A percentile compares a stretch with the other conserved stretches of the same genome.
Conservation (phyloP, 1,284 basidiomycete genomes). For the Sporisorium iseilematis-ciliati region DNA sequence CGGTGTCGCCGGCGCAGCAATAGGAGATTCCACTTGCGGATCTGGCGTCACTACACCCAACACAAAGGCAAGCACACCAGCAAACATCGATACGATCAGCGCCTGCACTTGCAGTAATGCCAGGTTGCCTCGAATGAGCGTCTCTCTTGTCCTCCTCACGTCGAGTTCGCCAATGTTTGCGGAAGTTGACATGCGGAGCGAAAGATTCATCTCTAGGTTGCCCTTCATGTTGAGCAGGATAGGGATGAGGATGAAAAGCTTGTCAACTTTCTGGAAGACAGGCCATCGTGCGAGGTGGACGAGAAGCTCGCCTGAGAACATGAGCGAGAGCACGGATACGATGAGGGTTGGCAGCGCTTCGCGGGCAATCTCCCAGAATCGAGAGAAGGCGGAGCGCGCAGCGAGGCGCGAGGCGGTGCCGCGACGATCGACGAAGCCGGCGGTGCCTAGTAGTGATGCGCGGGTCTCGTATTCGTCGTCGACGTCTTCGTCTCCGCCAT, state of each 20-base stretch:
- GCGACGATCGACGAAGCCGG: conserved; percentile 47
- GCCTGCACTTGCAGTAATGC: conserved; percentile 93
- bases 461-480: conserved; percentile 47
- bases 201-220: conserved; percentile 91
- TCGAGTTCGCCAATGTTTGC: conserved; percentile 89
- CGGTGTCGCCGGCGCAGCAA: conserved; percentile 14
- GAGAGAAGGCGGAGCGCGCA: conserved; percentile 32
- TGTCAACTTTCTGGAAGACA: conserved; percentile 86
- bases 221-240: conserved; percentile 96
- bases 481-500: conserved; percentile 8
- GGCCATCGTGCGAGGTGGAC: conserved; percentile 87
- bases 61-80: conserved; percentile 82
- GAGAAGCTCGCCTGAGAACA: conserved; percentile 89
- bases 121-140: conserved; percentile 84
- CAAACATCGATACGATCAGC: conserved; percentile 86
- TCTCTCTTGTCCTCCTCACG: conserved; percentile 76
- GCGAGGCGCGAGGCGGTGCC: conserved; percentile 42
- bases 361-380: conserved; percentile 59
- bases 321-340: conserved; percentile 72
- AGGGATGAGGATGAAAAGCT: conserved; percentile 95
- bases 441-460: conserved; percentile 37
- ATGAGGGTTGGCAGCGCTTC: conserved; percentile 72
- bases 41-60: conserved; percentile 73
- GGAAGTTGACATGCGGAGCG: conserved; percentile 72
- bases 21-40: conserved; percentile 24